Evolutionary conservation across 2,329 filamentous ascomycete species (phyloP), one percentile per base, ranked within the genome.

Genomic region (Exophiala dermatitidis): DNA sequence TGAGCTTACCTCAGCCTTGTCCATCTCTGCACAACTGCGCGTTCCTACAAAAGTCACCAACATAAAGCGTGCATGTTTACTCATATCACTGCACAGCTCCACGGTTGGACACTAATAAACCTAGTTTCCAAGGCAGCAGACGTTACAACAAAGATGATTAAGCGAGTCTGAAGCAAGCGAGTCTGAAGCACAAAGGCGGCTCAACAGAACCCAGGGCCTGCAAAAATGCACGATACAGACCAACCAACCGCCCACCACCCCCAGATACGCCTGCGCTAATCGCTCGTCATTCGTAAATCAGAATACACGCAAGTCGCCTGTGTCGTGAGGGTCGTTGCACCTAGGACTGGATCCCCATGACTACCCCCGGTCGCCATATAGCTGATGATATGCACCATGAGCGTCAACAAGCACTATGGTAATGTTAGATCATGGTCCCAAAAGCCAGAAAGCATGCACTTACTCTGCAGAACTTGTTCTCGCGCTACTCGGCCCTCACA

Each of bases 401-500:
- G 72, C 71, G 51, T 73, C 64, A 61, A 71, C 59, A 57, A 74
- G 70, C 57, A 70, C 72, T 74, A 54, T 34, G 7, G 30, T 7
- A 36, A 12, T 5, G 9, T 12, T 41, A 6, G 28, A 9, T 9
- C 38, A 9, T 26, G 10, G 28, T 26, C n/a, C 10, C n/a, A 41
- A 41, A 38, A 26, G 9, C 6, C 10, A 4, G 3, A 6, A 8
- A 48, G 9, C 4, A 36, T n/a, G 46, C 7, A 67, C 73, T 71
- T 69, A 78, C 76, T 71, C 57, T 72, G 71, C 47, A 81, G 66
- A 47, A 77, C 72, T 60, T 75, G 72, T 34, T 69, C 68, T 64
- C 81, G 79, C 43, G 76, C 75, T 61, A 74, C 71, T 53, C 72
- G 70, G 52, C 79, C 80, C 64, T 81, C 78, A 62, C 79, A 81